These are phyloP conservation scores for Exobasidium rhododendri DNA, from an alignment of 1,284 basidiomycete genomes.

Conservation along the genomic window DNA sequence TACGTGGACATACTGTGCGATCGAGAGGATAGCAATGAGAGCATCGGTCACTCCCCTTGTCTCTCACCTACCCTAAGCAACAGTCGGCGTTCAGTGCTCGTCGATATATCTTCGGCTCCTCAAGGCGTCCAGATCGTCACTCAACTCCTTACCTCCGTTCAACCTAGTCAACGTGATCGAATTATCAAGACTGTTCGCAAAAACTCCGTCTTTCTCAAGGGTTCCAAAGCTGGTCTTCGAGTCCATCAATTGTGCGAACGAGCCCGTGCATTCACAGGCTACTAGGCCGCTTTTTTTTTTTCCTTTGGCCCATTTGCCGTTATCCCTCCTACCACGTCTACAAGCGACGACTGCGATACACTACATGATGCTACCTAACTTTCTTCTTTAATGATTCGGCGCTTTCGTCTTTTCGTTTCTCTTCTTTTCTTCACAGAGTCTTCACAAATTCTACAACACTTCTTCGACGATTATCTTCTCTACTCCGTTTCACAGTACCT, in stretches of 20 bases:
- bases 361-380: too few species aligned
- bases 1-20: constrained; percentile 42
- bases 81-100: constrained; percentile 39
- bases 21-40: background rate
- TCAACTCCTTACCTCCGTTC: constrained; percentile 49
- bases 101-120: constrained; percentile 44
- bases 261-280: constrained; percentile 48
- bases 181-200: constrained; percentile 47
- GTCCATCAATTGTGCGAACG: constrained; percentile 52
- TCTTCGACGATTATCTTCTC: background rate
- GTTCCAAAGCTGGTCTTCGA: constrained; percentile 50
- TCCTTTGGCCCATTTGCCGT: background rate
- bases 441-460: too few species aligned
- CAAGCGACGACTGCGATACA: too few species aligned
- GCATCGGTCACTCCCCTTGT: background rate
- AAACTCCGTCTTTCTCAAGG: constrained; percentile 48
- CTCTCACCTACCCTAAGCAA: constrained; percentile 7
- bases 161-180: constrained; percentile 29
- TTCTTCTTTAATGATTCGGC: too few species aligned
- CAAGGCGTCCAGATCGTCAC: constrained; percentile 52
- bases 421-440: too few species aligned
- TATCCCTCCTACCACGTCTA: background rate
- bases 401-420: too few species aligned
- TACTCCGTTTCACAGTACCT: background rate
- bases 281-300: constrained; percentile 22